These are phyloP conservation scores for Pestalotiopsis sp. DNA, from an alignment of 2,329 filamentous ascomycete genomes.

Conservation along the genomic window DNA sequence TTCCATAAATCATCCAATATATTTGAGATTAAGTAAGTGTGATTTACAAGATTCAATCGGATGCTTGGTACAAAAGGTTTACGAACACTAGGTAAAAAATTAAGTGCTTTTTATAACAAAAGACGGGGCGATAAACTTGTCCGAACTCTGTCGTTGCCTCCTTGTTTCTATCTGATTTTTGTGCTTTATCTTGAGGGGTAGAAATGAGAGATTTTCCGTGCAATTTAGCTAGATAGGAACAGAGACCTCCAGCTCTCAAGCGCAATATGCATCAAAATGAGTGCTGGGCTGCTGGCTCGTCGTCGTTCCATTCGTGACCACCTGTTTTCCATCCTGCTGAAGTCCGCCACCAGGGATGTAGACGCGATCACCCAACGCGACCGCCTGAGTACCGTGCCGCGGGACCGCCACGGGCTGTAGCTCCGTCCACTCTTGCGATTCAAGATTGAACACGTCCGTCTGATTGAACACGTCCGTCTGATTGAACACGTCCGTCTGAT, in stretches of 20 bases:
- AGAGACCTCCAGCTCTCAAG: neutral
- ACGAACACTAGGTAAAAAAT: too few species aligned
- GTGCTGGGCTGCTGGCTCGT: neutral
- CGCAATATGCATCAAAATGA: neutral
- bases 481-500: slow-evolving; percentile 35
- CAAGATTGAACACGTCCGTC: slow-evolving; percentile 33
- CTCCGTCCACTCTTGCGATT: slow-evolving; percentile 29
- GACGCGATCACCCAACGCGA: slow-evolving; percentile 26
- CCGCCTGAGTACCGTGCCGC: slow-evolving; percentile 36
- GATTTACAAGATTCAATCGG: too few species aligned
- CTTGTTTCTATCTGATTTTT: too few species aligned
- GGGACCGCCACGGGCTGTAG: slow-evolving; percentile 33
- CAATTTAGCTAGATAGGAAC: too few species aligned
- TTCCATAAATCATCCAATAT: too few species aligned
- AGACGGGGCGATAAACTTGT: too few species aligned
- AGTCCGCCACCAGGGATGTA: slow-evolving; percentile 39
- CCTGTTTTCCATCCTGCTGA: neutral
- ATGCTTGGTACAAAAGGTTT: too few species aligned
- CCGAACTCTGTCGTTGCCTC: too few species aligned
- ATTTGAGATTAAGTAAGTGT: too few species aligned
- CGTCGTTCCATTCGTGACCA: neutral
- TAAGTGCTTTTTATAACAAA: too few species aligned
- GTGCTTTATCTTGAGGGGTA: too few species aligned
- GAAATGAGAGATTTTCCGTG: too few species aligned
- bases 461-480: slow-evolving; percentile 33